phyloP scores from a whole-genome alignment of 805 yeast genomes.

The Candida montana region DNA sequence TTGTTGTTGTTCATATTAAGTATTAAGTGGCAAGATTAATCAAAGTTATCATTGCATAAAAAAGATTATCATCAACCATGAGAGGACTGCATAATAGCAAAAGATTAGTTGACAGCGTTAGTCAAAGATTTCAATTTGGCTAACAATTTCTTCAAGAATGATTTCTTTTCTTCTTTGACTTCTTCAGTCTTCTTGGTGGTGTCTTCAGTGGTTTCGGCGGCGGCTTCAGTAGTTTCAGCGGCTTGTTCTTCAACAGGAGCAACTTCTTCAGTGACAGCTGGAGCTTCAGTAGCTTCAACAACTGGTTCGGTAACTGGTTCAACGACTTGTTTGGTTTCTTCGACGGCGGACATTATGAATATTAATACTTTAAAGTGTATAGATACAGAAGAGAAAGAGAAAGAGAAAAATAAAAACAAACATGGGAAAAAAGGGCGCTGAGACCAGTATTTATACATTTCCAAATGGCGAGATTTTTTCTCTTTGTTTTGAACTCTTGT shows the following conservation, averaged over 20 bases:
- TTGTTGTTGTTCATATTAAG: background rate
- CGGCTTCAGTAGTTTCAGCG: constrained; percentile 11
- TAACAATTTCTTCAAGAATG: constrained; percentile 20
- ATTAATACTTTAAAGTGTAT: background rate
- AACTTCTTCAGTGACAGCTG: constrained; percentile 1
- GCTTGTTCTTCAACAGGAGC: constrained; percentile 8
- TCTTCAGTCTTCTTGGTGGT: constrained; percentile 12
- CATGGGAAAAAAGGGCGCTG: background rate
- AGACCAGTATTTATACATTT: background rate
- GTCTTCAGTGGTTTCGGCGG: constrained; percentile 17
- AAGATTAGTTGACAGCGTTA: constrained; percentile 10
- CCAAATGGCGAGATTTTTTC: background rate
- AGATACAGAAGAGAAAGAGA: background rate
- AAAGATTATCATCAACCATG: too few relatives aligned
- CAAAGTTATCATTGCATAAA: too few relatives aligned
- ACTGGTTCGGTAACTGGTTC: background rate
- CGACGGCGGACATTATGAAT: constrained; percentile 15
- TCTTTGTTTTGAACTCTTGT: background rate
- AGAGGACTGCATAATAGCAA: background rate
- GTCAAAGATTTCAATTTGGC: constrained; percentile 20
- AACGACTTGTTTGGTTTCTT: constrained; percentile 10
- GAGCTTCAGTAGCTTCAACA: constrained; percentile 6
- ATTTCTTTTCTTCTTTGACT: constrained; percentile 21
- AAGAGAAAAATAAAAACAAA: background rate
- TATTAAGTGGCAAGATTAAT: background rate